Evolutionary conservation across 1,284 basidiomycete genomes (phyloP), one percentile per base, ranked within the genome.

Genomic region (Hemileia vastatrix): DNA sequence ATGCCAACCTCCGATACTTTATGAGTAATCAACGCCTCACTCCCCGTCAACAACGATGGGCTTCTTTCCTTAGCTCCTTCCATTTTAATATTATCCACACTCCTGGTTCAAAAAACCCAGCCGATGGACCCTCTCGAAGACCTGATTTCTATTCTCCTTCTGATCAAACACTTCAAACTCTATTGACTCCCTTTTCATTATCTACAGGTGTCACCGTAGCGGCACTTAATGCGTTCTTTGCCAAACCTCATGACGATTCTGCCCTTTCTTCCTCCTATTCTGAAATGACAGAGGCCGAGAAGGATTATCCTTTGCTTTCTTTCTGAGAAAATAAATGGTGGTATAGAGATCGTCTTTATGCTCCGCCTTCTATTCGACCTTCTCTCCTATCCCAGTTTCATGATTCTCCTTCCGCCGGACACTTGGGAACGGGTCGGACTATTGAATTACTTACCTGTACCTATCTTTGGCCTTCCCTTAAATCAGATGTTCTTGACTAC

Each of bases 401-500:
- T 43, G 9, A 8, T n/a, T n/a, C n/a, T n/a, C 23, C 18, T 9
- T 21, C 18, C 9, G 44, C 1, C n/a, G 23, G 44, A 21, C 44
- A n/a, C 23, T 47, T 5, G 44, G 13, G 44, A 23, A 24, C 40
- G 6, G 44, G 18, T 18, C 18, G 23, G 11, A 47, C 44, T 0
- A 1, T 54, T 9, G 31, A 45, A 5, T 43, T 52, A 2, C 1
- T 53, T 1, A 4, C 31, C 4, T 32, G 40, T 13, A 27, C 49
- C 1, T 59, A 52, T 45, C 33, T 24, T 40, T 59, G 57, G 57
- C 49, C 40, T n/a, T n/a, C 40, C 40, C 9, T 43, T 43, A n/a
- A n/a, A 8, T 43, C 8, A 8, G 40, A 43, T n/a, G n/a, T 43
- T 43, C n/a, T 43, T 8, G 40, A 8, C n/a, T 43, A 43, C 40